Base-by-base conservation (phyloP, 257 asterid genomes). In the Galeopsis tetrahit region DNA sequence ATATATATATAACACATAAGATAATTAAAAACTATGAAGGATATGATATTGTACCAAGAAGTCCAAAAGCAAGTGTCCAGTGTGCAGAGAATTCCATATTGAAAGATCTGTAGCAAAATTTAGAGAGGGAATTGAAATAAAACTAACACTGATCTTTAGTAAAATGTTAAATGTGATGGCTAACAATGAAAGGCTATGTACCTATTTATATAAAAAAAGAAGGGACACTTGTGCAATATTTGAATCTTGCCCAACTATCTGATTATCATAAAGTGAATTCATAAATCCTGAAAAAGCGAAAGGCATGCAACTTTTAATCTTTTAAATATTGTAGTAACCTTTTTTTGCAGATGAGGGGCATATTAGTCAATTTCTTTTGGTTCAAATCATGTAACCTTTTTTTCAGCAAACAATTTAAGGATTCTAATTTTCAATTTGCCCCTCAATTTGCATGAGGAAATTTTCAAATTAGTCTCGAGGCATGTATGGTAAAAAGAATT, bases 41-140 rank as follows among this genome's bases (percentile, higher is more conserved):
- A 32, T 7, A 0, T 21, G 60, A 32, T 7, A 0, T 21, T 11
- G 46, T 72, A 90, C 95, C 95, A 49, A 90, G 88, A 8, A 90
- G 73, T 1, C 96, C 95, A 75, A 86, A 89, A 10, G 65, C 85
- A 79, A 87, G 82, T 80, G 85, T 79, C 96, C 82, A 85, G 44
- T 84, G 85, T 52, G 75, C 84, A 52, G 86, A 38, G 58, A 78
- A 65, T 57, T 78, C 80, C 89, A 85, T 89, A 31, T 44, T 42
- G 58, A 77, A 83, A 2, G 21, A 34, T 61, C 75, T 66, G 58
- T 15, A 8, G 69, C 31, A 56, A 74, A 69, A 10, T n/a, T n/a
- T 65, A 35, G 56, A 39, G 11, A 58, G 32, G 69, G 32, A 42
- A 48, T 61, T 71, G 69, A 17, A 60, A 44, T 43, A 32, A 3